Evolutionary conservation across 495 filamentous ascomycete genomes (phyloP).

Genomic region (Penicillium bovifimosum): DNA sequence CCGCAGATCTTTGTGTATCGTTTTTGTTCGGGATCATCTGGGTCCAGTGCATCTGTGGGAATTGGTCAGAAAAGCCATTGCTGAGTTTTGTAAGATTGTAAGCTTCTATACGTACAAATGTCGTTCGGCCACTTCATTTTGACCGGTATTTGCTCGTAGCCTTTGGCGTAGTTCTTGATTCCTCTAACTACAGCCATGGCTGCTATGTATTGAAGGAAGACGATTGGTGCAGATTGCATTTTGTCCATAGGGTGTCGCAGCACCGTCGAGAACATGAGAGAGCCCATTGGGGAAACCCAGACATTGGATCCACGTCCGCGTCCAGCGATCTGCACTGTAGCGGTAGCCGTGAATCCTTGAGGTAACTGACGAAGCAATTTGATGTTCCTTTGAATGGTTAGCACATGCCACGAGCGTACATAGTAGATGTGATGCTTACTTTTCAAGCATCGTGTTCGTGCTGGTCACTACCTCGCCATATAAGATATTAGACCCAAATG

Average conservation of each 20-base stretch:
- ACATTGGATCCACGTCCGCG: conserved; percentile 87
- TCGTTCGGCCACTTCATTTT: conserved; percentile 98
- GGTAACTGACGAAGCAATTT: conserved; percentile 71
- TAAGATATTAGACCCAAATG: conserved; percentile 72
- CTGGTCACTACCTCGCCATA: conserved; percentile 93
- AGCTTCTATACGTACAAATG: conserved; percentile 50
- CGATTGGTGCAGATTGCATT: conserved; percentile 68
- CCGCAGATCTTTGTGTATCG: conserved; percentile 88
- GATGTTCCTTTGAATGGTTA: conserved; percentile 56
- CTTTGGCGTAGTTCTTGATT: conserved; percentile 69
- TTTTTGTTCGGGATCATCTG: conserved; percentile 51
- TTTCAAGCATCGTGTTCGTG: conserved; percentile 92
- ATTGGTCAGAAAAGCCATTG: neutral
- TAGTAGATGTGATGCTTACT: conserved; percentile 42
- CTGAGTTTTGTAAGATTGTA: no score
- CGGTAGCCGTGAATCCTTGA: conserved; percentile 78
- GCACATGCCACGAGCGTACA: neutral
- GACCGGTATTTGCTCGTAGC: conserved; percentile 69
- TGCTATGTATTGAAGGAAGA: conserved; percentile 91
- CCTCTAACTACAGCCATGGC: conserved; percentile 87
- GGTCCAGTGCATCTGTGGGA: conserved; percentile 64
- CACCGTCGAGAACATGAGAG: conserved; percentile 79
- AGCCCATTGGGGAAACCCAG: conserved; percentile 88
- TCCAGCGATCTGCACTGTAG: conserved; percentile 89
- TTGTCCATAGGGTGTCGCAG: conserved; percentile 73